These are phyloP conservation scores for Naganishia sp. DNA, from an alignment of 1,284 basidiomycete species.

Conservation along the genomic window DNA sequence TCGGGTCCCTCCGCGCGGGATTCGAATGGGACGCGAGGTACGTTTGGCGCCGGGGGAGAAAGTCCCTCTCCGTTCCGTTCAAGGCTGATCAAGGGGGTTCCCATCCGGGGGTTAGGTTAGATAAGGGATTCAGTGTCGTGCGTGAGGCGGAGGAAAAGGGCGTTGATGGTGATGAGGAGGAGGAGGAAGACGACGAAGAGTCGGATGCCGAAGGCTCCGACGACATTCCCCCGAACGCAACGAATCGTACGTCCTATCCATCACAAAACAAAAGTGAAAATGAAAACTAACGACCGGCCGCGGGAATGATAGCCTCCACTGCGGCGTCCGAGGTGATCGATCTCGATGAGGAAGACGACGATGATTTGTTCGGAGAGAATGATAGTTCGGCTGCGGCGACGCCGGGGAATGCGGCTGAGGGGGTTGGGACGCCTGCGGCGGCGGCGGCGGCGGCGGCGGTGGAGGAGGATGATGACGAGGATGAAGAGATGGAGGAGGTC, in stretches of 20 bases:
- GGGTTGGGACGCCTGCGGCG: background rate
- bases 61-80: no score
- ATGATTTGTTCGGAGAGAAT: conserved; percentile 24
- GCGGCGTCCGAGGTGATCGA: conserved; percentile 6
- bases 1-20: background rate
- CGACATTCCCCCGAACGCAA: background rate
- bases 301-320: background rate
- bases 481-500: conserved; percentile 25
- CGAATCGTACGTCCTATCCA: background rate
- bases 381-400: conserved; percentile 5
- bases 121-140: conserved; percentile 2
- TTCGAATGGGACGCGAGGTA: conserved; percentile 13
- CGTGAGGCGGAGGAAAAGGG: background rate
- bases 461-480: conserved; percentile 6
- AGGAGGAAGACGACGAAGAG: conserved; percentile 6
- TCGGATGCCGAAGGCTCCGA: conserved; percentile 7
- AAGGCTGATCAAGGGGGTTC: no score
- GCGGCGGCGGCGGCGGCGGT: background rate
- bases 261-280: background rate
- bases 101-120: background rate
- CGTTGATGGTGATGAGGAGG: background rate
- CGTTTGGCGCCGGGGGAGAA: no score
- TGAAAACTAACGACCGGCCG: no score
- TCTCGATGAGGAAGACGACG: conserved; percentile 21
- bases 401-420: background rate